Percentiles rank a stretch among this genome's conserved stretches.
Evolutionary conservation across 2,329 filamentous ascomycete genomes (phyloP).

Genomic region (Pleurostoma richardsiae): DNA sequence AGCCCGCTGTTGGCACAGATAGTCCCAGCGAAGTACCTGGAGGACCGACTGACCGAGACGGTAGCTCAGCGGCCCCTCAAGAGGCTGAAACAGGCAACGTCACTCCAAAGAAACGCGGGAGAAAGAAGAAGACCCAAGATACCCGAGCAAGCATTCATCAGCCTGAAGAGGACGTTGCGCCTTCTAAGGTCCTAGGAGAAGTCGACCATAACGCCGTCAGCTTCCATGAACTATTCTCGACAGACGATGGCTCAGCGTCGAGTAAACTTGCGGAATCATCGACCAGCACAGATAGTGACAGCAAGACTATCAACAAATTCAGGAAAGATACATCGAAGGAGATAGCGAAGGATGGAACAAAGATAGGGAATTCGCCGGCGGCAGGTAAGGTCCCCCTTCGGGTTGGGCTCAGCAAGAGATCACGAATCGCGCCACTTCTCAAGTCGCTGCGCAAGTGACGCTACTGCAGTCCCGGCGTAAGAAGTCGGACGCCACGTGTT

Average conservation of each 20-base stretch:
- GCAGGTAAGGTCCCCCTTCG: constrained; percentile 36
- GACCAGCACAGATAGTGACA: neutral
- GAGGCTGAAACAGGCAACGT: neutral
- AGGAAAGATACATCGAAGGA: constrained; percentile 9
- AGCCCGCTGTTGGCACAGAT: too few relatives aligned
- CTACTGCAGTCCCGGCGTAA: too few relatives aligned
- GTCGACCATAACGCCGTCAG: constrained; percentile 3
- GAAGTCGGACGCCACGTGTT: too few relatives aligned
- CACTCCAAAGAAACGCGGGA: constrained; percentile 5
- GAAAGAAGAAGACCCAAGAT: neutral
- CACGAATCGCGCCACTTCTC: constrained; percentile 44
- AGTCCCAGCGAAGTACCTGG: too few relatives aligned
- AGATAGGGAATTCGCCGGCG: neutral
- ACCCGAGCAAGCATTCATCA: too few relatives aligned
- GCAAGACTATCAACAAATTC: constrained; percentile 4
- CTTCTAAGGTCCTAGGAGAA: constrained; percentile 5
- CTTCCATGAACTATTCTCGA: neutral
- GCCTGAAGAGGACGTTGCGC: neutral
- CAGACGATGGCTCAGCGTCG: neutral
- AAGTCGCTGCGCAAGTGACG: constrained; percentile 38
- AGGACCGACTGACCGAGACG: too few relatives aligned
- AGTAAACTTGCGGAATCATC: neutral
- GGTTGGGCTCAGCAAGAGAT: constrained; percentile 46
- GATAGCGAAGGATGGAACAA: constrained; percentile 2
- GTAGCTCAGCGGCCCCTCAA: neutral